Evolutionary conservation across 371 early-diverging fungal species (phyloP), one percentile per base, ranked within the genome.

Genomic region (Mucor irregularis): DNA sequence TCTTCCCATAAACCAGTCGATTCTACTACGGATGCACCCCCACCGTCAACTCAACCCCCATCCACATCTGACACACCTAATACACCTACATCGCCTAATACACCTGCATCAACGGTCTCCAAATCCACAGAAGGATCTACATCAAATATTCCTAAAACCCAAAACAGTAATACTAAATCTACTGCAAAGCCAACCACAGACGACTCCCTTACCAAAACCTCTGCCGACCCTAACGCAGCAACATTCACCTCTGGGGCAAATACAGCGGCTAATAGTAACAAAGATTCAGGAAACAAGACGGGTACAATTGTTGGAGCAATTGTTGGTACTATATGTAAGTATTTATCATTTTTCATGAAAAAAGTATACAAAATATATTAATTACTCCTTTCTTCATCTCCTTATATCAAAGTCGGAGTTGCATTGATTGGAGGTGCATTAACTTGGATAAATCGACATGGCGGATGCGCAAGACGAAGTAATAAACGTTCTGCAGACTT

Each of bases 241-340:
- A 46, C 66, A 17, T 17, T 56, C 10, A 42, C 61, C 16, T 19
- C 17, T 24, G 40, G 37, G n/a, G 42, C 3, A 21, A 19, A 62
- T 44, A 26, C 53, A 26, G 1, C 46, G 24, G 3, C 48, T 8
- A 51, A 43, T 19, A 33, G 44, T 22, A 53, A 58, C 16, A 49
- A 30, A 17, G 49, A 30, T 26, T 43, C 45, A 29, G 43, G 61
- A 22, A 61, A 40, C 33, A 66, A 62, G 13, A 65, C 67, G n/a
- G 69, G 65, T 35, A 42, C 63, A 6, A 62, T 76, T 53, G 68
- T 58, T 19, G 78, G 74, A 51, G 70, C 67, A 29, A 63, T 71
- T 4, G 65, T 77, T 24, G 74, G 74, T 53, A 68, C 71, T 42
- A 59, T 78, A 53, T 69, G 74, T 71, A 74, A 65, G 73, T 51